Base-by-base conservation (phyloP, 108 stramenopile genomes). In the Skeletonema costatum region DNA sequence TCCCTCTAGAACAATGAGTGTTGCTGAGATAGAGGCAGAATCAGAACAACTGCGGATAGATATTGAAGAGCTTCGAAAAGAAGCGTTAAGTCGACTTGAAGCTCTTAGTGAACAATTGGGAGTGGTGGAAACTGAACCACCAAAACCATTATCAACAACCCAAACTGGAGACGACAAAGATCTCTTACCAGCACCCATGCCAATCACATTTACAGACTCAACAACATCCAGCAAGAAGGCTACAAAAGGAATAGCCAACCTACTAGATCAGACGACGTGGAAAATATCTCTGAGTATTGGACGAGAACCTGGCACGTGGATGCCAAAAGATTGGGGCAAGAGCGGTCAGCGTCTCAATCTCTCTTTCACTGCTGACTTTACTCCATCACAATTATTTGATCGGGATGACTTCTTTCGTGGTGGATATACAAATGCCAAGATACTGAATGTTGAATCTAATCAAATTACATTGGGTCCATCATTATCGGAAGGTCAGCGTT, bases 241-340 rank as follows among this genome's bases (percentile, higher is more conserved):
- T 32, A 74, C 19, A 25, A 83, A 80, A 38, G 35, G 68, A 12
- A 65, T 61, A 14, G 48, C 42, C 31, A 64, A 63, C 64, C 65
- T 83, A 33, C 66, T 92, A 61, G 86, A 89, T 60, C 74, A 77
- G 2, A 91, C 86, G 6, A 71, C 74, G 13, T 94, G 93, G 93
- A 87, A 87, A 58, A 56, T 94, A 30, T 79, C 80, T 32, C 74
- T 91, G 29, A 83, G 85, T 70, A 75, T 94, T 51, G 91, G 91
- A 31, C 78, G 93, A 59, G 90, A 90, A 66, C 79, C 79, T 4
- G 84, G 84, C 60, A 68, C 92, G 32, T 90, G 92, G 92, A 94
- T 94, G 93, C 93, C 93, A n/a, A 75, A 80, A 66, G 71, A 73
- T 12, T 94, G 93, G 93, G 93, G 93, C 0, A 70, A 53, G 10